These are phyloP conservation scores for Hypoxylon fragiforme DNA, from an alignment of 495 filamentous ascomycete species.

Conservation along the genomic window DNA sequence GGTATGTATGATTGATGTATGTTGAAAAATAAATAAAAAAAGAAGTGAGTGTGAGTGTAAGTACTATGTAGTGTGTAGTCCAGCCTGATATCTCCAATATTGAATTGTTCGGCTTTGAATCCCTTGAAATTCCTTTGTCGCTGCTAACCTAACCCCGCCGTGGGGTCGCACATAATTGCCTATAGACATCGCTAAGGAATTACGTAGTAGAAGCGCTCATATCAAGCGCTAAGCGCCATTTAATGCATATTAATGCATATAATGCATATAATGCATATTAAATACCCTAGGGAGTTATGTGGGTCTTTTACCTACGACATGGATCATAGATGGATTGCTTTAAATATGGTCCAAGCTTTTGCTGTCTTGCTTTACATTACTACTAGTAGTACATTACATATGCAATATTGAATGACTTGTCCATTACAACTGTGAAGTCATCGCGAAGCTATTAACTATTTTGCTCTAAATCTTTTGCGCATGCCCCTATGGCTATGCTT, in stretches of 20 bases:
- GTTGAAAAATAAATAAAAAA: no score
- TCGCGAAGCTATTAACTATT: constrained; percentile 13
- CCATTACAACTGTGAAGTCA: constrained; percentile 26
- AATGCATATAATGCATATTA: no score
- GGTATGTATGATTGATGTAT: no score
- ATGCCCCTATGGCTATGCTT: constrained; percentile 29
- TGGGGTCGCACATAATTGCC: constrained; percentile 7
- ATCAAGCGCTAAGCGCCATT: constrained; percentile 23
- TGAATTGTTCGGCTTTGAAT: no score
- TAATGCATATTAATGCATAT: no score
- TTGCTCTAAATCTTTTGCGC: constrained; percentile 1
- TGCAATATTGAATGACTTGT: neutral
- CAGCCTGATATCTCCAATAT: no score
- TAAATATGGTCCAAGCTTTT: constrained; percentile 9
- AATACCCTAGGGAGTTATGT: no score
- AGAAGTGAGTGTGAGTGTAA: no score
- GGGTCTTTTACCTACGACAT: constrained; percentile 5
- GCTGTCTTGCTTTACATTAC: no score
- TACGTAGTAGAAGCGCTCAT: constrained; percentile 2
- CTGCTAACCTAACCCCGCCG: constrained; percentile 27
- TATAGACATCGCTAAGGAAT: neutral
- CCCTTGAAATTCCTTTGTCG: constrained; percentile 11
- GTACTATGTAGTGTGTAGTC: no score
- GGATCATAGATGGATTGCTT: no score
- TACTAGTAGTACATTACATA: no score